A percentile compares a stretch with the other conserved stretches of the same genome.
phyloP scores from a whole-genome alignment of 495 filamentous ascomycete genomes.

The Daldinia grandis region DNA sequence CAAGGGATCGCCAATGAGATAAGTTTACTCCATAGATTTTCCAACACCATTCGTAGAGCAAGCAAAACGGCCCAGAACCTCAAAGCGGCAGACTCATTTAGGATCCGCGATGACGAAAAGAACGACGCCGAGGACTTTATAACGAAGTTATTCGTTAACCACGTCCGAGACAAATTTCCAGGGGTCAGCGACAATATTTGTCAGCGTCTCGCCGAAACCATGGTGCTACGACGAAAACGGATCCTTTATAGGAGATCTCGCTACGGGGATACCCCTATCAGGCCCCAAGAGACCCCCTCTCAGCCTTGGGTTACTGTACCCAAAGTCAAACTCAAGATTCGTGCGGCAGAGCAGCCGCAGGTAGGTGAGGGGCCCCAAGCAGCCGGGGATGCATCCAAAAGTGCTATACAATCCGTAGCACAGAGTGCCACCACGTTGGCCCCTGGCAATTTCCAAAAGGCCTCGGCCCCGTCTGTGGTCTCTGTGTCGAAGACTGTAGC shows the following conservation, averaged over 20 bases:
- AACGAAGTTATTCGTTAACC: background rate
- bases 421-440: background rate
- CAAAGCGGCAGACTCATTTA: slow-evolving; percentile 3
- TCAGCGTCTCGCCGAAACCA: background rate
- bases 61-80: slow-evolving; percentile 10
- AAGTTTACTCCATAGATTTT: slow-evolving; percentile 18
- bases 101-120: slow-evolving; percentile 11
- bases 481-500: background rate
- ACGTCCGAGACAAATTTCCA: background rate
- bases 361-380: background rate
- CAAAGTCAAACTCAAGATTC: background rate
- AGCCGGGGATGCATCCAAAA: background rate
- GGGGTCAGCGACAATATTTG: background rate
- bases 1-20: slow-evolving; percentile 3
- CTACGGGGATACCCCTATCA: background rate
- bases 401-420: background rate
- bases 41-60: slow-evolving; percentile 22
- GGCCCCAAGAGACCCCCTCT: background rate
- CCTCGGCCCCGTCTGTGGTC: background rate
- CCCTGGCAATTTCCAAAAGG: background rate
- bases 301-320: background rate
- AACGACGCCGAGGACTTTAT: slow-evolving; percentile 1
- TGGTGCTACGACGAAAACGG: background rate
- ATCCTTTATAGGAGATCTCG: background rate
- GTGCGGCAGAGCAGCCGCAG: background rate